Base-by-base conservation (phyloP, 2,329 filamentous ascomycete genomes). In the Metarhizium rileyi region DNA sequence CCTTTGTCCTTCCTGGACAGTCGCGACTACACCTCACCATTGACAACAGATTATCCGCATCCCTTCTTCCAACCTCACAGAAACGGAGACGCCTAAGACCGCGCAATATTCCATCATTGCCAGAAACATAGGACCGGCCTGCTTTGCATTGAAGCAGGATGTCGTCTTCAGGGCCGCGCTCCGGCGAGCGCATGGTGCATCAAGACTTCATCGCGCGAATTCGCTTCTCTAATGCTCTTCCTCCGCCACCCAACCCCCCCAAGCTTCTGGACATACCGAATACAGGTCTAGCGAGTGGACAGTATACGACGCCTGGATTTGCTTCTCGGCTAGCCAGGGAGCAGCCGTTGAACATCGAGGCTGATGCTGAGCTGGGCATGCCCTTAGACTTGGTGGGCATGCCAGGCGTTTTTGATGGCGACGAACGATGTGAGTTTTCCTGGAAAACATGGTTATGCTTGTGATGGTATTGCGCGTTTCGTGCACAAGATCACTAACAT, bases 191-290 rank as follows among this genome's bases (percentile, higher is more conserved):
- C 66, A 75, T 80, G 62, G 75, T 83, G 60, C 89, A 95, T 65
- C 93, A 98, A 71, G 93, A 98, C 70, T 97, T 96, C 70, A 95
- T 98, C 65, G 91, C 90, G 55, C 86, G 90, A 61, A 88, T 96
- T 63, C 83, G 93, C 68, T 98, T 94, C 68, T 90, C 89, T 62
- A 98, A 98, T 80, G 85, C 89, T 59, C 83, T 98, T 16, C 93
- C 93, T 56, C 90, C 93, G 55, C 93, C 93, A 49, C 89, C 91
- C 49, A 90, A 90, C 64, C 90, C 91, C 1, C 93, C 93, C 1
- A 98, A 98, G 75, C 84, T 98, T 55, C 86, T 98, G 59, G 89
- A 97, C 57, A 95, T 98, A 53, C 91, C 93, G 10, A 95, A 95
- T 61, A 93, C 88, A 50, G 93, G 93, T 40, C 79, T 97, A 16